phyloP scores from a whole-genome alignment of 2,329 filamentous ascomycete genomes.

The Bipolaris sorokiniana region DNA sequence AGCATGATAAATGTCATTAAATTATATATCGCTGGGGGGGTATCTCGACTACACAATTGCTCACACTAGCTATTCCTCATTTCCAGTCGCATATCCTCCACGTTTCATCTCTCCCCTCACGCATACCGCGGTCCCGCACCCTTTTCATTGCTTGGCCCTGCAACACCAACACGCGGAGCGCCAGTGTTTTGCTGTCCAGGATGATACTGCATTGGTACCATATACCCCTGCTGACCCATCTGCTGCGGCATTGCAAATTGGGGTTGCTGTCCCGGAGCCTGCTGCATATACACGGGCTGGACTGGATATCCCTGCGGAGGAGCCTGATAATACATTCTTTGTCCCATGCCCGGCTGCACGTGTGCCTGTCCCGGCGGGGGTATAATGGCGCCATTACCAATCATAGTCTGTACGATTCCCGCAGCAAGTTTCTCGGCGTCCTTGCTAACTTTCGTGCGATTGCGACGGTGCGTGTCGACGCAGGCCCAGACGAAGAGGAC shows the following conservation, averaged over 20 bases:
- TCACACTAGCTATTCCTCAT: not conserved
- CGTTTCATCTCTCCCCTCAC: conserved; percentile 1
- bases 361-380: conserved; percentile 29
- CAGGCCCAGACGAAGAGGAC: conserved; percentile 49
- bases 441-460: conserved; percentile 30
- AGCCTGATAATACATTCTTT: conserved; percentile 21
- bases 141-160: conserved; percentile 27
- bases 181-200: not conserved
- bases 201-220: conserved; percentile 9
- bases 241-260: conserved; percentile 7
- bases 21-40: conserved; percentile 6
- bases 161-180: not conserved
- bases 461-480: conserved; percentile 41
- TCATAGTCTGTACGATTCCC: conserved; percentile 45
- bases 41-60: conserved; percentile 5
- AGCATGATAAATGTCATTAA: not conserved
- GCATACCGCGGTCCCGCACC: conserved; percentile 23
- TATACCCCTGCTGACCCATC: conserved; percentile 10
- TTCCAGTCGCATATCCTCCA: not conserved
- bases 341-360: conserved; percentile 15
- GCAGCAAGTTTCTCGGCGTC: conserved; percentile 44
- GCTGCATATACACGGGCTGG: conserved; percentile 19
- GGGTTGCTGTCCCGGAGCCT: conserved; percentile 8
- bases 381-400: conserved; percentile 38
- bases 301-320: conserved; percentile 22